phyloP scores from a whole-genome alignment of 2,329 filamentous ascomycete species.

The Diaporthe eres region DNA sequence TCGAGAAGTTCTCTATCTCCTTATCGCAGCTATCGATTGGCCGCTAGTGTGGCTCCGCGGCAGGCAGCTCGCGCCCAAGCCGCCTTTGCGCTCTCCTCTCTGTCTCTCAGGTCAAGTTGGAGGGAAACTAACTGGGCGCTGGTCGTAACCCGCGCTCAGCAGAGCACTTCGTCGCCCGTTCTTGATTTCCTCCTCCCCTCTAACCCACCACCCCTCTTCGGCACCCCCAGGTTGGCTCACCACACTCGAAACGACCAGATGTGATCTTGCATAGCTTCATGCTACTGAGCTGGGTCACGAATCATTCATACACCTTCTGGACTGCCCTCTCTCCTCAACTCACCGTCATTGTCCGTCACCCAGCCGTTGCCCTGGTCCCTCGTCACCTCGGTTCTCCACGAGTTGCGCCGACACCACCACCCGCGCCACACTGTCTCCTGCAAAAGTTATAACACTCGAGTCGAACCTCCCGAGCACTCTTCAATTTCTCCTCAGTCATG shows the following conservation, averaged over 20 bases:
- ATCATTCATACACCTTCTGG: constrained; percentile 16
- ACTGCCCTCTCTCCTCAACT: constrained; percentile 13
- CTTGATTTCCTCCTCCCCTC: constrained; percentile 33
- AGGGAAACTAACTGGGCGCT: background rate
- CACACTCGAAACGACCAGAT: constrained; percentile 33
- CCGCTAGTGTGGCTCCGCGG: constrained; percentile 26
- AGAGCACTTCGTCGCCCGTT: constrained; percentile 18
- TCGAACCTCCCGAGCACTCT: constrained; percentile 2
- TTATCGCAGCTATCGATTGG: constrained; percentile 38
- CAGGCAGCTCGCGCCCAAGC: constrained; percentile 28
- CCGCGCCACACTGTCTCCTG: constrained; percentile 10
- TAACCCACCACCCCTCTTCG: constrained; percentile 30
- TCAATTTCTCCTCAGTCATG: constrained; percentile 55
- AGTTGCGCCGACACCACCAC: constrained; percentile 38
- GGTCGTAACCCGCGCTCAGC: constrained; percentile 17
- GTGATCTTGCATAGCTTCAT: constrained; percentile 35
- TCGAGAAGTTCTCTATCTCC: constrained; percentile 11
- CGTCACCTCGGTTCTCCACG: constrained; percentile 18
- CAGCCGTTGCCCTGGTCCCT: constrained; percentile 15
- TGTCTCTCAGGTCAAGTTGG: constrained; percentile 17
- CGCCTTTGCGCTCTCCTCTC: constrained; percentile 23
- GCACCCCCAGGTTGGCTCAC: constrained; percentile 26
- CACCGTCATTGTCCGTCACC: constrained; percentile 26
- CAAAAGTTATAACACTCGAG: background rate
- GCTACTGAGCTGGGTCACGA: constrained; percentile 32